Evolutionary conservation across 1,139 yeast genomes (phyloP), one percentile per base, ranked within the genome.

Genomic region (Barnettozyma hawaiiensis): DNA sequence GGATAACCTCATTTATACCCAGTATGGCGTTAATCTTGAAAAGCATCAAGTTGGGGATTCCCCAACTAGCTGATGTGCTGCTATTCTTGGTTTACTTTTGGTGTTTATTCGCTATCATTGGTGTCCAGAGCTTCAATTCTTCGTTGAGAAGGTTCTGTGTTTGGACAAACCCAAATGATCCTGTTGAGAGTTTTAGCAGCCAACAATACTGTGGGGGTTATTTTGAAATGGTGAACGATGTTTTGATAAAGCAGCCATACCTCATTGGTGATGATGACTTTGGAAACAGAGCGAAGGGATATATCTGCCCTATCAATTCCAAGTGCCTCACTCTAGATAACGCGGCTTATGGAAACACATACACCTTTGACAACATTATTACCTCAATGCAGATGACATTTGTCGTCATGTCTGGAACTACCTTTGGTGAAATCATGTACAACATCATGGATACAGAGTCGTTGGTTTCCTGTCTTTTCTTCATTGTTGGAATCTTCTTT

Each of bases 351-450:
- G 74, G 72, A 42, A 85, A 85, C 2, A 78, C 92, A 1, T 73
- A 86, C 20, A 78, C 81, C 45, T 92, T 87, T 63, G 97, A 92
- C 61, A 89, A 89, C 57, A 77, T 92, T 41, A 69, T 85, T 47
- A 82, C 81, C 47, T 81, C 97, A 0, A 66, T 92, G 66, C 94
- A 90, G 58, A 63, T 87, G 60, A 92, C 89, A 2, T 89, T 89
- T 62, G 92, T 92, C 26, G 69, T 89, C 29, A 82, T 90, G 77
- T 83, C 92, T 58, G 92, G 90, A 16, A 92, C 92, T 59, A 89
- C 97, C 0, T 92, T 89, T 61, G 79, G 96, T 0, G 95, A 87
- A 60, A 67, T 87, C 52, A 86, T 92, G 97, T 89, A 87, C 58
- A 67, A 80, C 51, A 76, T 87, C 3, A 84, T 86, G 80, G 90